Conservation (phyloP, 2,329 filamentous ascomycete genomes). For the Aspergillus tamarii region DNA sequence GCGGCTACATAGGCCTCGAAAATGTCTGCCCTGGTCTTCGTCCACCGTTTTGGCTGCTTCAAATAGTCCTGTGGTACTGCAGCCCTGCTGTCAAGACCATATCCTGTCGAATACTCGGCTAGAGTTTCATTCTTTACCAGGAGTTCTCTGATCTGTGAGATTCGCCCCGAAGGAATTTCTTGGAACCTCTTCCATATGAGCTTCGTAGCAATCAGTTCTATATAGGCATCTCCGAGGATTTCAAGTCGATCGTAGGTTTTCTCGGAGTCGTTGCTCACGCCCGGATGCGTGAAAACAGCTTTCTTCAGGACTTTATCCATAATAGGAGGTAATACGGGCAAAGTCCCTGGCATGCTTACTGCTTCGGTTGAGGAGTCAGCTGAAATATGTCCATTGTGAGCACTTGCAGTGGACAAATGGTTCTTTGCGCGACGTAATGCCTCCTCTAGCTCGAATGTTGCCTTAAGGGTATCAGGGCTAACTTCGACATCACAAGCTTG, state of each 20-base stretch:
- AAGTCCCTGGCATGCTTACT: background rate
- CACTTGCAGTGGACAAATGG: background rate
- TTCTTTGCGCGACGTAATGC: slow-evolving; percentile 19
- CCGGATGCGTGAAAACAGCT: slow-evolving; percentile 70
- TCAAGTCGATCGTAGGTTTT: slow-evolving; percentile 79
- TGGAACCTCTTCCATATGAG: slow-evolving; percentile 76
- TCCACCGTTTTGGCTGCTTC: slow-evolving; percentile 57
- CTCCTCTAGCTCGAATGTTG: slow-evolving; percentile 20
- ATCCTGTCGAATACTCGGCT: slow-evolving; percentile 68
- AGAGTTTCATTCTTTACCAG: slow-evolving; percentile 82
- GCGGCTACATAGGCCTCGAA: slow-evolving; percentile 91
- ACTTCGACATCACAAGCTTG: background rate
- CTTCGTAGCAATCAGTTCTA: slow-evolving; percentile 75
- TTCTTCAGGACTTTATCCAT: slow-evolving; percentile 61
- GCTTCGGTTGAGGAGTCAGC: background rate
- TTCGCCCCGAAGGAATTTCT: slow-evolving; percentile 66
- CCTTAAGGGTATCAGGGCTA: background rate
- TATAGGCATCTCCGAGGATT: slow-evolving; percentile 84
- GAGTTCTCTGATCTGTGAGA: slow-evolving; percentile 75
- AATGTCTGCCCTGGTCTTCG: slow-evolving; percentile 80
- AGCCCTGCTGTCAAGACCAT: slow-evolving; percentile 69
- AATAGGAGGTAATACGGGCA: slow-evolving; percentile 59
- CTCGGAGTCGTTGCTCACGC: slow-evolving; percentile 37
- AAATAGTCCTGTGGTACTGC: slow-evolving; percentile 56
- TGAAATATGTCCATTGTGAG: background rate